Base-by-base conservation (phyloP, 2,329 filamentous ascomycete genomes). In the Clarireedia hainanense region DNA sequence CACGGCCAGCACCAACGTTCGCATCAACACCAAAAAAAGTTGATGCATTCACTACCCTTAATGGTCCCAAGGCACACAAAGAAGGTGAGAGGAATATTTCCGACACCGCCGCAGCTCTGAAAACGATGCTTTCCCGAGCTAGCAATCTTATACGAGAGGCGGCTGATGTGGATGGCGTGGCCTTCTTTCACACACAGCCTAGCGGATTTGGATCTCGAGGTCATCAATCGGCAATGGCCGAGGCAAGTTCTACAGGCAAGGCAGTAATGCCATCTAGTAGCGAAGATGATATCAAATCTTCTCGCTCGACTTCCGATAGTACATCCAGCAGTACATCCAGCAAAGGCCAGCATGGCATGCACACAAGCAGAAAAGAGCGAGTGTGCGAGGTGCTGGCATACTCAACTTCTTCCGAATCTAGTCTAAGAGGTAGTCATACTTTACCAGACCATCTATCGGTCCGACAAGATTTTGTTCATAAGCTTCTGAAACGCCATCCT, bases 71-170 rank as follows among this genome's bases (percentile, higher is more conserved):
- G 30, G 30, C 30, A 34, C 30, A 34, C 10, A 34, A 34, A 34
- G 30, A 34, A 12, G 30, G 12, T 12, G 10, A 34, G 3, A 20
- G 40, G 5, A 17, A 26, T 17, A 14, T 46, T 37, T 47, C 50
- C 10, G 40, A 47, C 26, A 37, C 34, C 14, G 27, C 58, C 1
- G 60, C 56, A 37, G 56, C 53, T n/a, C 47, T 66, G 5, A 63
- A 60, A 27, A 49, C 6, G 6, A 64, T 61, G 7, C 65, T 67
- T 45, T 61, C 65, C 17, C 58, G 65, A 6, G 66, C 66, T 6
- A 63, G 61, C 14, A 68, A 68, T 48, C 47, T 68, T n/a, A 61
- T 67, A 15, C 56, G 65, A 15, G 64, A 68, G 49, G 58, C 61
- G 3, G 61, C 64, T 34, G 59, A 62, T 15, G 60, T 68, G 17